phyloP scores from a whole-genome alignment of 163 green algal species.

The Picocystis sp. region DNA sequence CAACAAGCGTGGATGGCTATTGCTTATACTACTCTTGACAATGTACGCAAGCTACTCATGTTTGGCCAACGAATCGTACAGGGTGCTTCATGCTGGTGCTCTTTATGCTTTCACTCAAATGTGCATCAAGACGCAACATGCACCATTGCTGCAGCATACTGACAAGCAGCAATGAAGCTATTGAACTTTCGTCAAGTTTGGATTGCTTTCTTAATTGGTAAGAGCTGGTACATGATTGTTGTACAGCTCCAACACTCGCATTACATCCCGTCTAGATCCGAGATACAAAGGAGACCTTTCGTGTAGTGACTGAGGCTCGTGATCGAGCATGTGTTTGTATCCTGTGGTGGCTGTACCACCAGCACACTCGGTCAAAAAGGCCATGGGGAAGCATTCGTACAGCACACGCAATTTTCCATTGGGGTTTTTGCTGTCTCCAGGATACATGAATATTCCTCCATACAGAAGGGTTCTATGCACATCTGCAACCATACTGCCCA shows the following conservation, averaged over 20 bases:
- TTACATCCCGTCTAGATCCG: constrained; percentile 32
- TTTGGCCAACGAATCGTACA: too few species aligned
- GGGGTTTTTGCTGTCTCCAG: constrained; percentile 39
- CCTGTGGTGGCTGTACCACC: constrained; percentile 31
- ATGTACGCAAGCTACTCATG: too few species aligned
- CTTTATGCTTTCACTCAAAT: too few species aligned
- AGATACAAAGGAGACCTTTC: constrained; percentile 45
- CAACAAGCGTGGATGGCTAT: too few species aligned
- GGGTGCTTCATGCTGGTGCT: too few species aligned
- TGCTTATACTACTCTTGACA: too few species aligned
- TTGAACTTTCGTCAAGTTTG: too few species aligned
- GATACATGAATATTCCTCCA: constrained; percentile 56
- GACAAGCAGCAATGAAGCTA: too few species aligned
- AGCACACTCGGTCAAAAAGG: constrained; percentile 40
- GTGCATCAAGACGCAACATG: too few species aligned
- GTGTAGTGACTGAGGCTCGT: constrained; percentile 30
- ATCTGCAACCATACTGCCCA: constrained; percentile 60
- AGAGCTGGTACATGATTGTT: neutral
- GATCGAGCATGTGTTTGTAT: constrained; percentile 23
- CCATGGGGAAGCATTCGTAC: constrained; percentile 60
- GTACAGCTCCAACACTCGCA: constrained; percentile 25
- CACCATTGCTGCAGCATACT: too few species aligned
- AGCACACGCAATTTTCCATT: constrained; percentile 50
- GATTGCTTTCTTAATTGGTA: too few species aligned
- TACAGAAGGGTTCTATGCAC: constrained; percentile 59